phyloP scores from a whole-genome alignment of 257 asterid species.

The Leonotis leonurus region DNA sequence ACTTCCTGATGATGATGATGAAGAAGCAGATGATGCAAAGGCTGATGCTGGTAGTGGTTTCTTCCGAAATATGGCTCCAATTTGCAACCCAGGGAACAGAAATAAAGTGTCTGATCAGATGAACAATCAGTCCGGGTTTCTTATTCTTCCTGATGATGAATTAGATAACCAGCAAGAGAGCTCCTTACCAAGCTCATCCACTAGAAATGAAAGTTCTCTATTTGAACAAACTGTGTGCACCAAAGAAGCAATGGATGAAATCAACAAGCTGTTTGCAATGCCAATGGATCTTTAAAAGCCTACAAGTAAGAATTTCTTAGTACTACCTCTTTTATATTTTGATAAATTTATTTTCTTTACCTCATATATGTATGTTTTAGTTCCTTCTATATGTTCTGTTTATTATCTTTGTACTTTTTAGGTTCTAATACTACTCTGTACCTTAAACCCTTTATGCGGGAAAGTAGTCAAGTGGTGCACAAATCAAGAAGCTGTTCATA shows the following conservation, averaged over 20 bases:
- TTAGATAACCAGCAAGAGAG: constrained; percentile 30
- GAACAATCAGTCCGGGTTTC: constrained; percentile 31
- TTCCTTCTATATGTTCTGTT: neutral
- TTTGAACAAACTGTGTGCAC: constrained; percentile 79
- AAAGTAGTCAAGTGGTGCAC: neutral
- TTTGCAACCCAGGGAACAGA: constrained; percentile 5
- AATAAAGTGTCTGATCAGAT: constrained; percentile 13
- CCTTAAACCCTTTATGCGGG: neutral
- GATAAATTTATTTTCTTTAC: neutral
- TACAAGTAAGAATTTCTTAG: constrained; percentile 22
- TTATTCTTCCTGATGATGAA: constrained; percentile 67
- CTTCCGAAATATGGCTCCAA: constrained; percentile 1
- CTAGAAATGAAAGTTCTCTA: constrained; percentile 38
- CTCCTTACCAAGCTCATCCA: constrained; percentile 35
- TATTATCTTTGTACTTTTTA: neutral
- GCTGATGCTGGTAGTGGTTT: constrained; percentile 4
- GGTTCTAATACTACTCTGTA: neutral
- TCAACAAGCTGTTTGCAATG: constrained; percentile 79
- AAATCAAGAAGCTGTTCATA: constrained; percentile 11
- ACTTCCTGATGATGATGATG: constrained; percentile 50
- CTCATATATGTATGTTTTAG: neutral
- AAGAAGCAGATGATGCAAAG: constrained; percentile 5
- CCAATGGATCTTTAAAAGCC: constrained; percentile 68
- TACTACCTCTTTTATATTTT: neutral
- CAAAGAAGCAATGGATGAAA: constrained; percentile 84